Conservation (phyloP, 2,329 filamentous ascomycete species). For the Alternaria incomplexa region DNA sequence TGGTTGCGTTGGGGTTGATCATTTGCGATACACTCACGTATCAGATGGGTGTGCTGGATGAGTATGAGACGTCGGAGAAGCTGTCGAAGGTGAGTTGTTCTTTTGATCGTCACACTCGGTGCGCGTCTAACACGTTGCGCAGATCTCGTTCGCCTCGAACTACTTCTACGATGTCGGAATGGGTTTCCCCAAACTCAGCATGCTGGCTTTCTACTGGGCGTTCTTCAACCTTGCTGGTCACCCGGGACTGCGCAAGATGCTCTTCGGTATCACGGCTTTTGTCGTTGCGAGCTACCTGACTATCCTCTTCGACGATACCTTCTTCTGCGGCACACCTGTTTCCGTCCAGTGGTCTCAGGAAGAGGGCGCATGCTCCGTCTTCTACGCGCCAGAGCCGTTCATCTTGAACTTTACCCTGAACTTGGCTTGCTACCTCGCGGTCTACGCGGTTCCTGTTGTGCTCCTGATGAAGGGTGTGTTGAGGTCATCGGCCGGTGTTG, state of each 20-base stretch:
- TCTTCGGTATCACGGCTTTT: constrained; percentile 25
- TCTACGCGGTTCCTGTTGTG: constrained; percentile 21
- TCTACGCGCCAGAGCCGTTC: constrained; percentile 31
- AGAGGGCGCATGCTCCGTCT: constrained; percentile 29
- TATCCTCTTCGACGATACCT: constrained; percentile 30
- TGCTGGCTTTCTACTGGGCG: constrained; percentile 32
- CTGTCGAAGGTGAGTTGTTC: constrained; percentile 21
- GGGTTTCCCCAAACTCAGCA: constrained; percentile 33
- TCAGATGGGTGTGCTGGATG: constrained; percentile 21
- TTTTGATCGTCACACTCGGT: no score
- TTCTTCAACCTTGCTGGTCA: constrained; percentile 26
- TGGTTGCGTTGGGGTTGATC: constrained; percentile 15
- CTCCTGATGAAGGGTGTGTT: constrained; percentile 19
- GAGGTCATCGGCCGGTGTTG: constrained; percentile 14
- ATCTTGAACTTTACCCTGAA: constrained; percentile 35
- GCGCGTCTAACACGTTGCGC: neutral
- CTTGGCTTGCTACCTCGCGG: constrained; percentile 25
- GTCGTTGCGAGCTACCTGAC: constrained; percentile 26
- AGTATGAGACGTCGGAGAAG: constrained; percentile 22
- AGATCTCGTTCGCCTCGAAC: constrained; percentile 33
- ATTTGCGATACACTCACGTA: constrained; percentile 22
- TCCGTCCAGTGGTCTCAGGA: constrained; percentile 30
- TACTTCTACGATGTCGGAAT: constrained; percentile 35
- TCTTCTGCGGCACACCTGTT: constrained; percentile 26
- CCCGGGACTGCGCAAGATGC: constrained; percentile 30